Evolutionary conservation across 2,329 filamentous ascomycete species (phyloP), one percentile per base, ranked within the genome.

Genomic region (Monosporascus sp.): DNA sequence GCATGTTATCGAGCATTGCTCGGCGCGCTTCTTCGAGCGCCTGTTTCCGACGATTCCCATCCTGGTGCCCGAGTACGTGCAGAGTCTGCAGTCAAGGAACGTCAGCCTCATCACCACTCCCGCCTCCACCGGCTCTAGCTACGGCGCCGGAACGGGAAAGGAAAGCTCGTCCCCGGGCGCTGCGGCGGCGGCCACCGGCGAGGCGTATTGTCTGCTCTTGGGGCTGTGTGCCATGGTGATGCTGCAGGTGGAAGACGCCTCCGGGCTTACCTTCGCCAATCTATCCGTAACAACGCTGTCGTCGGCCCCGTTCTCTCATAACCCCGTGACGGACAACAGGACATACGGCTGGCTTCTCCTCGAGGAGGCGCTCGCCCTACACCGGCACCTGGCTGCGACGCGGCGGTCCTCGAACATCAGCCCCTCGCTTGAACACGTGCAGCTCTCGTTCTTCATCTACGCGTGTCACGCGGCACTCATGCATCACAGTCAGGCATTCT

Each of bases 11-110:
- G 70, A 73, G 24, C 63, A 71, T 50, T 75, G 73, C 54, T 59
- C 66, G 6, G 60, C 65, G 24, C 67, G 71, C 34, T 76, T 75
- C 64, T 73, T 74, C 49, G 61, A 67, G 7, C 62, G 65, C 8
- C 59, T 75, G 5, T 65, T 69, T 42, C 72, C 72, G 1, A 76
- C 73, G 1, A 75, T 76, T 17, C 73, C 73, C 2, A 73, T 76
- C 37, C 56, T 75, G 18, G 74, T 71, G 0, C 60, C 60, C 8
- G 65, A 68, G 8, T 74, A 73, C 53, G 62, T 74, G 22, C 53
- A 62, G 2, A 62, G 58, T 27, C 62, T 74, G 18, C 65, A 62
- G 34, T 52, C 52, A 3, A 48, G 59, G 0, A 34, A 11, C 31
- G 5, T 34, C 31, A 14, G 31, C 5, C 31, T 34, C 11, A 34